Evolutionary conservation across 2,329 filamentous ascomycete genomes (phyloP), one percentile per base, ranked within the genome.

Genomic region (Pleurostoma richardsiae): DNA sequence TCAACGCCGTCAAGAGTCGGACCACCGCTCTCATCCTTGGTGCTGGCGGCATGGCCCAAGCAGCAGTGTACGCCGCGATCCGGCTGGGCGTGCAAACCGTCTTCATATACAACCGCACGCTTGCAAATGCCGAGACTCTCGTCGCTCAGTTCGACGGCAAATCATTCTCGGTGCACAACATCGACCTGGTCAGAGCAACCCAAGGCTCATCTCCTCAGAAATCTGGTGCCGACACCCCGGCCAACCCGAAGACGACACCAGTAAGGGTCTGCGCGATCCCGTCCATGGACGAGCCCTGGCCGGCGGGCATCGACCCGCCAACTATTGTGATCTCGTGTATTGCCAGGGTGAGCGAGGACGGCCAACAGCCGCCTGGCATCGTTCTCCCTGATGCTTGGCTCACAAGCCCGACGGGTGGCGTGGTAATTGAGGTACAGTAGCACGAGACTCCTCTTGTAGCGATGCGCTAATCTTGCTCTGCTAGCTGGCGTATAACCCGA

Each of bases 51-150:
- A 57, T 57, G 55, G 54, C 55, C 3, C 46, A 49, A 43, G 77
- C 80, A 6, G 76, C 78, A 5, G 71, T 81, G 10, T 83, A 83
- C 51, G 76, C 79, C 4, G 71, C 83, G 65, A 66, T 82, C 30
- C 77, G 79, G 38, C 63, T 83, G 30, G 80, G 80, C 6, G 79
- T 82, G 30, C 72, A 72, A 40, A 78, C 76, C 45, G 78, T 83
- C 42, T 77, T 79, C 52, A 70, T 84, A 28, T 76, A 75, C 58
- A 83, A 83, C 53, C 68, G 80, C 31, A 82, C 78, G 0, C 49
- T 67, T 19, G 63, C 66, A 28, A 74, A 75, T 39, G 77, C 79
- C 0, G 68, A 76, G 47, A 70, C 70, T 39, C 68, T 83, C 2
- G 77, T 75, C 46, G 82, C 82, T 53, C 19, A 76, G 73, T 31